phyloP scores from a whole-genome alignment of 106 monocot genomes.

The Dendrobium catenatum region DNA sequence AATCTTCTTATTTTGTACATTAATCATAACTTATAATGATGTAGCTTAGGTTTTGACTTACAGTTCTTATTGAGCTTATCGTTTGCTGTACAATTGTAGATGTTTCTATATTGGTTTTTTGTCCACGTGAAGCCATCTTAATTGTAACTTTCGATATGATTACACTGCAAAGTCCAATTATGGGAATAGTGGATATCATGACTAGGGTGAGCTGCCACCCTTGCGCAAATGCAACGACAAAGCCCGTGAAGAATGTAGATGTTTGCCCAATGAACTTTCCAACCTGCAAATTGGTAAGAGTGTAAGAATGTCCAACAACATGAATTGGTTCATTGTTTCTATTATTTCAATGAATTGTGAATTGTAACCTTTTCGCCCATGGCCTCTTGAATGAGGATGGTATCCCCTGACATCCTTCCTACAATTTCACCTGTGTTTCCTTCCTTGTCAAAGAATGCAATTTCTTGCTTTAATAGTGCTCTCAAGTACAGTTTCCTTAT shows the following conservation, averaged over 20 bases:
- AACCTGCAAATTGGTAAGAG: conserved; percentile 10
- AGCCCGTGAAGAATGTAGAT: conserved; percentile 24
- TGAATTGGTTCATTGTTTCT: not conserved
- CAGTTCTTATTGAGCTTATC: conserved; percentile 38
- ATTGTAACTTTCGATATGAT: conserved; percentile 5
- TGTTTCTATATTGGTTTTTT: conserved; percentile 22
- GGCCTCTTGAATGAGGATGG: conserved; percentile 66
- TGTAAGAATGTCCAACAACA: not conserved
- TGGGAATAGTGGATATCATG: conserved; percentile 27
- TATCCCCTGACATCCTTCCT: conserved; percentile 65
- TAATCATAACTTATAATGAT: no score
- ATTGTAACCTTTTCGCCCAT: conserved; percentile 39
- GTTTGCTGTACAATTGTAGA: conserved; percentile 26
- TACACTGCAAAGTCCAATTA: conserved; percentile 13
- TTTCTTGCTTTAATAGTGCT: conserved; percentile 59
- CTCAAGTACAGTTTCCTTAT: conserved; percentile 67
- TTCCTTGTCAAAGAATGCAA: conserved; percentile 72
- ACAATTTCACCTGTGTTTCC: conserved; percentile 62
- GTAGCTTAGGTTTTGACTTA: not conserved
- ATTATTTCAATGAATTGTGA: not conserved
- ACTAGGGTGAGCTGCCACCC: conserved; percentile 40
- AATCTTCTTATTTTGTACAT: no score
- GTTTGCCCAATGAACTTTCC: conserved; percentile 30
- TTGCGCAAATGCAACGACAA: conserved; percentile 25
- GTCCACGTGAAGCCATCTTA: conserved; percentile 23